These are phyloP conservation scores for Fomitopsis schrenkii DNA, from an alignment of 1,284 basidiomycete species.

Conservation along the genomic window DNA sequence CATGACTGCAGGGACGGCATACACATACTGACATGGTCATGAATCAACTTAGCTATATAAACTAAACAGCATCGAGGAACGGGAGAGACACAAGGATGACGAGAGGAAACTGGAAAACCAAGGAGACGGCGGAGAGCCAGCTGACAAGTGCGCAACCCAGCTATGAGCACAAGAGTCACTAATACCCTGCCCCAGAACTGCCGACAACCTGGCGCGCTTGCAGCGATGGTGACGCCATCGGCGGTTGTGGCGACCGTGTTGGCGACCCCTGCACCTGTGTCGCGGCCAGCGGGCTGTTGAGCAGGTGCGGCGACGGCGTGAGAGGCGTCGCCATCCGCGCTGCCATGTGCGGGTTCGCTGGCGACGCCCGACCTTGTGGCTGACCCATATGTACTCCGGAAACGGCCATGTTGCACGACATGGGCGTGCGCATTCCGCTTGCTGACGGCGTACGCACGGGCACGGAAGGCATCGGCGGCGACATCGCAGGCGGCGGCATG, in stretches of 20 bases:
- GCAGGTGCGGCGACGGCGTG: constrained; percentile 51
- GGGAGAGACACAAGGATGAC: neutral
- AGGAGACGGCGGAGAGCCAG: neutral
- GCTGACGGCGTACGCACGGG: constrained; percentile 50
- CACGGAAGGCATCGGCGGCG: constrained; percentile 27
- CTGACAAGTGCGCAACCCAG: neutral
- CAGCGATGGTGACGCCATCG: constrained; percentile 50
- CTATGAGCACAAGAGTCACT: constrained; percentile 9
- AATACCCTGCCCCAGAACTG: constrained; percentile 41
- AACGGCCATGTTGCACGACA: constrained; percentile 30
- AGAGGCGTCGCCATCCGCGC: constrained; percentile 29
- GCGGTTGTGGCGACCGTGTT: constrained; percentile 49
- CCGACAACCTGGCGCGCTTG: constrained; percentile 54
- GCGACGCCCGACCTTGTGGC: constrained; percentile 30
- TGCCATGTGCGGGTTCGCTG: constrained; percentile 21
- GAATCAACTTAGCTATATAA: constrained; percentile 2
- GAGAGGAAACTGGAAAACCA: neutral
- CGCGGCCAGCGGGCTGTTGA: constrained; percentile 43
- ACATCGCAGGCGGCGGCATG: constrained; percentile 18
- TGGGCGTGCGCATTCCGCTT: constrained; percentile 39
- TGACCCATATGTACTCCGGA: constrained; percentile 29
- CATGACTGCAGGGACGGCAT: neutral
- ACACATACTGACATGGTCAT: neutral
- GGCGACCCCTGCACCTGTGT: constrained; percentile 49
- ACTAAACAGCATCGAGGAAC: neutral